Percentiles rank a stretch among this genome's conserved stretches.
Conservation (phyloP, 2,329 filamentous ascomycete genomes). For the Epichloe baconii region DNA sequence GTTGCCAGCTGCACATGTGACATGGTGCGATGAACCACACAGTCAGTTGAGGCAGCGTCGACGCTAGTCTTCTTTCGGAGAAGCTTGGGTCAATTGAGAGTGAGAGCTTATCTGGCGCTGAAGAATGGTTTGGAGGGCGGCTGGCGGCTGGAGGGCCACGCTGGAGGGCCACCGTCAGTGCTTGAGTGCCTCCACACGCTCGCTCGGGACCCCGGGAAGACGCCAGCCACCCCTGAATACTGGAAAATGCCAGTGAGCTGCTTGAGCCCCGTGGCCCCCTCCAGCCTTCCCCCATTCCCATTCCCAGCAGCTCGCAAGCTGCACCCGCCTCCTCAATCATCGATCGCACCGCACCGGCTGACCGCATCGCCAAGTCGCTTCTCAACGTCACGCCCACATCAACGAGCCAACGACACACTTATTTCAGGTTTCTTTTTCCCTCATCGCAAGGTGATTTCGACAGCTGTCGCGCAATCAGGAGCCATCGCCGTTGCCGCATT, state of each 20-base stretch:
- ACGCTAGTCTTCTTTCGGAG: no score
- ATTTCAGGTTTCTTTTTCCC: neutral
- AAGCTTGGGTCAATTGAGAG: no score
- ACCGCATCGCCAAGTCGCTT: conserved; percentile 2
- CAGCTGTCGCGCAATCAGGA: neutral
- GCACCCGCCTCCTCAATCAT: neutral
- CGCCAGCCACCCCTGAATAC: conserved; percentile 1
- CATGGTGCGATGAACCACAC: neutral
- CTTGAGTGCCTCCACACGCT: neutral
- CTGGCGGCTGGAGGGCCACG: neutral
- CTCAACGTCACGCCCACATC: neutral
- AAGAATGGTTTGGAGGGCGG: neutral
- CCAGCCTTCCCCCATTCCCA: neutral
- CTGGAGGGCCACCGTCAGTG: neutral
- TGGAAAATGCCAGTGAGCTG: neutral
- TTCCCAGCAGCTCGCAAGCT: neutral
- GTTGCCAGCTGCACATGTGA: neutral
- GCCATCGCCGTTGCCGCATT: neutral
- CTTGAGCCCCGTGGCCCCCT: neutral
- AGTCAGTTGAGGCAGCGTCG: no score
- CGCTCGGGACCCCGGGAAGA: neutral
- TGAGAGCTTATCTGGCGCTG: neutral
- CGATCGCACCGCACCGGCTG: neutral
- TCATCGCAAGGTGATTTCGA: neutral
- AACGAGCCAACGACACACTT: neutral